phyloP scores from a whole-genome alignment of 805 yeast genomes.

The Pichia thaimueangensis region DNA sequence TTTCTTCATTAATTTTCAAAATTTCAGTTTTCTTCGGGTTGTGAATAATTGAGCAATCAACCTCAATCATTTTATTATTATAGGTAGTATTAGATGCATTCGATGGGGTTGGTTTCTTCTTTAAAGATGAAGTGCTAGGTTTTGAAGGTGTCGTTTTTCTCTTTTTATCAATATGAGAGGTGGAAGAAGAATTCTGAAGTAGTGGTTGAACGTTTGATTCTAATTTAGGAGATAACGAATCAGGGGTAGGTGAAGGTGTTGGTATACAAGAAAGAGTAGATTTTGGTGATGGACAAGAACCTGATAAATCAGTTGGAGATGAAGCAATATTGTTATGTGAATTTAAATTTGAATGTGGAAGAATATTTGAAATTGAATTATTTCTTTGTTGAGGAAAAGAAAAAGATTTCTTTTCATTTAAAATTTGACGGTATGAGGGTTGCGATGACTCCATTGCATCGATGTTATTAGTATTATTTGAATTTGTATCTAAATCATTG shows the following conservation, averaged over 20 bases:
- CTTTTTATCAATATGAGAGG: not conserved
- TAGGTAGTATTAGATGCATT: not conserved
- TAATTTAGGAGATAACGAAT: slow-evolving; percentile 7
- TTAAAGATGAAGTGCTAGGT: no score
- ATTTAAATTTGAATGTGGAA: not conserved
- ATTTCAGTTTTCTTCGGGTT: slow-evolving; percentile 35
- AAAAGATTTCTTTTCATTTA: slow-evolving; percentile 5
- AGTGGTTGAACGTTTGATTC: not conserved
- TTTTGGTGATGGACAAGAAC: not conserved
- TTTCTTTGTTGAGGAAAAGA: slow-evolving; percentile 1
- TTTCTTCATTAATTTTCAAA: slow-evolving; percentile 39
- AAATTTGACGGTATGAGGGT: not conserved
- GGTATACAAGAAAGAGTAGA: slow-evolving; percentile 3
- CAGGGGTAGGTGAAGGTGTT: slow-evolving; percentile 10
- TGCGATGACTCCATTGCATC: slow-evolving; percentile 38
- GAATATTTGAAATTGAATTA: slow-evolving; percentile 1
- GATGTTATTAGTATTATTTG: slow-evolving; percentile 37
- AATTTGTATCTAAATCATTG: slow-evolving; percentile 69
- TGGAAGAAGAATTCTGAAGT: not conserved
- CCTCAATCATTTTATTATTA: slow-evolving; percentile 11
- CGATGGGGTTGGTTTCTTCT: no score
- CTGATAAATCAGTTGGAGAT: slow-evolving; percentile 3
- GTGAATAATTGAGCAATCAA: slow-evolving; percentile 20
- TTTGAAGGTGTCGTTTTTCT: no score
- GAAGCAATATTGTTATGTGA: not conserved